A percentile compares a stretch with the other conserved stretches of the same genome.
Conservation (phyloP, 2,329 filamentous ascomycete genomes). For the Stagonosporopsis rhizophila region DNA sequence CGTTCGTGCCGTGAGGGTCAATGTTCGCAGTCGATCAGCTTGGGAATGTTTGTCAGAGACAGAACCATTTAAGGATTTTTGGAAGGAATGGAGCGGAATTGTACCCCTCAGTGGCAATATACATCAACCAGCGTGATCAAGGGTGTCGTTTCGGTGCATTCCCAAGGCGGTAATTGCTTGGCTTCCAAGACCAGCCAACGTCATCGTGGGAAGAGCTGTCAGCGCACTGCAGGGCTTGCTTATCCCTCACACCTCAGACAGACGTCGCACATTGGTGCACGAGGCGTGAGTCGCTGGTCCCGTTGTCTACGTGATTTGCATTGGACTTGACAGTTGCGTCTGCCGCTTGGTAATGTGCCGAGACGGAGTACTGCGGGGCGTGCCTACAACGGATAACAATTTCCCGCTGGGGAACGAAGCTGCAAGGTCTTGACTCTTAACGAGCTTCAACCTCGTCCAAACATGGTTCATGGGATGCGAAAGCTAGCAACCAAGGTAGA, state of each 20-base stretch:
- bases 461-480: background rate
- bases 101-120: constrained; percentile 29
- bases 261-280: constrained; percentile 14
- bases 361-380: constrained; percentile 3
- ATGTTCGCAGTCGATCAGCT: constrained; percentile 3
- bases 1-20: constrained; percentile 2
- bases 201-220: constrained; percentile 18
- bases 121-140: constrained; percentile 15
- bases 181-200: constrained; percentile 26
- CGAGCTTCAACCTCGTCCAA: background rate
- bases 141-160: constrained; percentile 19
- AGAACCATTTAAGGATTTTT: background rate
- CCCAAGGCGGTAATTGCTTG: constrained; percentile 24
- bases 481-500: constrained; percentile 5
- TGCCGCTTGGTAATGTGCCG: constrained; percentile 4
- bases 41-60: constrained; percentile 2
- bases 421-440: background rate
- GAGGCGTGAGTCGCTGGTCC: constrained; percentile 8
- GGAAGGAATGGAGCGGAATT: constrained; percentile 17
- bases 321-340: constrained; percentile 1
- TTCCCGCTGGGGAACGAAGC: constrained; percentile 1
- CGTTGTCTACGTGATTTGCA: constrained; percentile 10
- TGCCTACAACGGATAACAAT: background rate
- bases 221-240: constrained; percentile 14
- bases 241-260: constrained; percentile 19